Conservation (phyloP, 371 early-diverging fungal genomes). For the Entomophthora muscae region DNA sequence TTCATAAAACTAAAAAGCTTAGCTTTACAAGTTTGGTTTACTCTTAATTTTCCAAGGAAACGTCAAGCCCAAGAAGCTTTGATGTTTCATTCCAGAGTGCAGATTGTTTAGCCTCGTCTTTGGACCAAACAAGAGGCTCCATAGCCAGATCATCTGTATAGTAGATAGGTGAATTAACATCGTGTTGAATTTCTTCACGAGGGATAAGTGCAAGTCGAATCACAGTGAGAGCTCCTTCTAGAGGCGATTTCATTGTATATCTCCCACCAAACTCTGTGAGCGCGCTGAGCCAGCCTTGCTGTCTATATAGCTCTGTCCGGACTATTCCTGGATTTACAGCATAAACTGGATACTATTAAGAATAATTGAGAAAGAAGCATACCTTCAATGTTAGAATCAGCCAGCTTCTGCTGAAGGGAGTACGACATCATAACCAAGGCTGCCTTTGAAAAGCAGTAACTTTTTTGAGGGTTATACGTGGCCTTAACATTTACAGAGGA, state of each 20-base stretch:
- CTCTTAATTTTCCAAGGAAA: no score
- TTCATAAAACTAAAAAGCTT: no score
- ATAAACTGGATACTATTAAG: neutral
- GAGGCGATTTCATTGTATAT: neutral
- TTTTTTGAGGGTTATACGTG: neutral
- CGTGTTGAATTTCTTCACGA: neutral
- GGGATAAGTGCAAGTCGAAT: neutral
- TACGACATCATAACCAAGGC: slow-evolving; percentile 4
- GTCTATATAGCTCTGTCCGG: neutral
- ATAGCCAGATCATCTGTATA: slow-evolving; percentile 3
- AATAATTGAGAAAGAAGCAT: neutral
- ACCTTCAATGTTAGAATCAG: neutral
- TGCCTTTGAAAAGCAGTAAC: neutral
- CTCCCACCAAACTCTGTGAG: neutral
- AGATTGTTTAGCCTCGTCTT: neutral
- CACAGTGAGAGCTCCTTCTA: neutral
- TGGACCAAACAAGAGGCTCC: neutral
- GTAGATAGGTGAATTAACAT: neutral
- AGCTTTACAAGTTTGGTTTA: no score
- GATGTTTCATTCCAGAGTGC: neutral
- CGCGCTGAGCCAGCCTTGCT: neutral
- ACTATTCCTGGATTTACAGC: slow-evolving; percentile 4
- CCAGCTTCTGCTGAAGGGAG: neutral
- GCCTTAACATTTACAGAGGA: neutral
- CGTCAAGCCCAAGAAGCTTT: neutral